Conservation (phyloP, 768 basidiomycete genomes). For the Tylopilus cervinicoccineus region DNA sequence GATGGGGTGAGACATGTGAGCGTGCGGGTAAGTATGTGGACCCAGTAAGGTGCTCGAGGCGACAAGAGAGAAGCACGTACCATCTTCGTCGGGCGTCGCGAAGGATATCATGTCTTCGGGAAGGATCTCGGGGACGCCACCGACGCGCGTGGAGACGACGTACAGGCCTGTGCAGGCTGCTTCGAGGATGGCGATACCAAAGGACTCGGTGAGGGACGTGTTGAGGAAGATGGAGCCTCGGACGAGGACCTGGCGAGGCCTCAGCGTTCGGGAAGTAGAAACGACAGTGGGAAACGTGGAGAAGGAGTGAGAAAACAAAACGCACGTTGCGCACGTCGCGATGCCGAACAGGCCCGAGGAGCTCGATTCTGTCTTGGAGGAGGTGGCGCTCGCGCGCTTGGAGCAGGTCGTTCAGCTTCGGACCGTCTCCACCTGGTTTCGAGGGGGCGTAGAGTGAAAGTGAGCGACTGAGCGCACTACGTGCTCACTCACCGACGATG, state of each 20-base stretch:
- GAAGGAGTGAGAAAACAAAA: background rate
- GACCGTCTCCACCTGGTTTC: constrained; percentile 86
- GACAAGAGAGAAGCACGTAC: constrained; percentile 39
- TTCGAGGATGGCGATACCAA: constrained; percentile 96
- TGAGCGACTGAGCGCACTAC: background rate
- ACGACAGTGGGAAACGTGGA: too few species aligned
- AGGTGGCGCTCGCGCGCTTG: constrained; percentile 93
- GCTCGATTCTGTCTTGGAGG: constrained; percentile 87
- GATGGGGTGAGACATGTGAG: too few species aligned
- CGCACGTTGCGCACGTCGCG: constrained; percentile 79
- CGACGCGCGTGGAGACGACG: constrained; percentile 90
- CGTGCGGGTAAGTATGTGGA: background rate
- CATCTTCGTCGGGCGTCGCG: constrained; percentile 90
- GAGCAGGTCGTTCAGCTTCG: constrained; percentile 89
- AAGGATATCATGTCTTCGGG: constrained; percentile 95
- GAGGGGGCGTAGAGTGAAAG: background rate
- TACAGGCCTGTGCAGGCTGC: constrained; percentile 94
- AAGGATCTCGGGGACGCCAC: constrained; percentile 93
- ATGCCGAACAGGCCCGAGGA: constrained; percentile 78
- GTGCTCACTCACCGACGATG: constrained; percentile 57
- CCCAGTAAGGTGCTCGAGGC: too few species aligned
- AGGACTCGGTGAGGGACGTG: constrained; percentile 93
- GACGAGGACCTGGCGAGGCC: constrained; percentile 61
- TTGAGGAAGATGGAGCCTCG: constrained; percentile 92
- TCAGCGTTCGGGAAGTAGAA: too few species aligned